Evolutionary conservation across 208 protist genomes (phyloP).

Genomic region (Leishmania martiniquensis): DNA sequence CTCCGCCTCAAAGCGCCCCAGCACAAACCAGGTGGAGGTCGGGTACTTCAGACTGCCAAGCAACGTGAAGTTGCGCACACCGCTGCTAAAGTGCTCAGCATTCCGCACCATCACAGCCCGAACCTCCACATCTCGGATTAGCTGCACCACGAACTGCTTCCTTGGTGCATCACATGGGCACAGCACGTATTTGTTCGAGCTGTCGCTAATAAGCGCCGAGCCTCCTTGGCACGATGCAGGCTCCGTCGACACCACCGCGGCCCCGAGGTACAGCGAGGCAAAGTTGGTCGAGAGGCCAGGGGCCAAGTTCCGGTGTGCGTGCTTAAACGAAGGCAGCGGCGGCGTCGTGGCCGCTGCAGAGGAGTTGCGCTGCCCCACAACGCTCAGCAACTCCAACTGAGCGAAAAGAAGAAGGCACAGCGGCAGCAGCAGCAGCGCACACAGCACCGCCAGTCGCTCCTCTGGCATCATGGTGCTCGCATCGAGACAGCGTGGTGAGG

Average conservation of each 20-base stretch:
- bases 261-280: conserved; percentile 10
- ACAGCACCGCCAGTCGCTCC: conserved; percentile 11
- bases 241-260: conserved; percentile 12
- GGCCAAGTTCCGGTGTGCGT: no score
- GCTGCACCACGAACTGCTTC: conserved; percentile 17
- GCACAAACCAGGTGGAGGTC: conserved; percentile 14
- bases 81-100: conserved; percentile 20
- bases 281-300: conserved; percentile 11
- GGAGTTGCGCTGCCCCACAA: not conserved
- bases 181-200: conserved; percentile 14
- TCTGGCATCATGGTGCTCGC: not conserved
- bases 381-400: not conserved
- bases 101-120: conserved; percentile 21
- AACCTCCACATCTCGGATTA: conserved; percentile 20
- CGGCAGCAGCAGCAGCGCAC: conserved; percentile 14
- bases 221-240: conserved; percentile 18
- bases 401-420: conserved; percentile 9
- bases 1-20: conserved; percentile 13
- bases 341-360: no score
- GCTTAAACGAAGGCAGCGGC: no score
- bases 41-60: conserved; percentile 18
- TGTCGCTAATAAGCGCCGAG: conserved; percentile 14
- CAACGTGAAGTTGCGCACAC: conserved; percentile 24
- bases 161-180: conserved; percentile 14
- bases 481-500: not conserved